Base-by-base conservation (phyloP, 192 early-diverging fungal species). In the Glomus cerebriforme region DNA sequence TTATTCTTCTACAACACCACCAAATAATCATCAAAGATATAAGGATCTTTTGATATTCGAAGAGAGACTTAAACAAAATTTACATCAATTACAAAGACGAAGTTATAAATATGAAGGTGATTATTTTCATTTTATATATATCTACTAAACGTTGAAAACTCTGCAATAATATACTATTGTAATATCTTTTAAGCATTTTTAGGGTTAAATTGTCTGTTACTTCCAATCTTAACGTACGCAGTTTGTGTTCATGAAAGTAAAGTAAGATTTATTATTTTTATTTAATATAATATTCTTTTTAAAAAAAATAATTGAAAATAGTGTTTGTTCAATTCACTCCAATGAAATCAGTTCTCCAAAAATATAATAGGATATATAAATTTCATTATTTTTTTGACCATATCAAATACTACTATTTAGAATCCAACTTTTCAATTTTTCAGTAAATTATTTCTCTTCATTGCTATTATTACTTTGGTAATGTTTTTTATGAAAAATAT, bases 1-100 rank as follows among this genome's bases (percentile, higher is more conserved):
- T 29, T 26, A 70, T 10, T 62, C 77, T 17, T 13, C 79, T 6
- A 47, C 75, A 49, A 66, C 80, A 7, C 49, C 72, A 7, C 31
- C 63, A 22, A 71, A 58, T 59, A 60, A 74, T 24, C 76, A 83
- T 60, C 80, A 85, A 54, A 79, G 67, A 62, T 95, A 90, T 81
- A 87, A 91, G 73, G 93, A 95, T 85, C 88, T 92, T 66, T 87
- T 93, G 45, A 92, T 93, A 59, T 95, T 95, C 81, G 93, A 95
- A 73, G 93, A 95, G 81, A 84, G 93, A 54, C 85, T 95, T 32
- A 91, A 92, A 75, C 88, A 91, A 79, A 95, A 92, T 83, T 87
- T 92, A 83, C 83, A 87, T 10, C 84, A 90, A 35, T 80, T 93
- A 58, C 85, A 87, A 75, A 88, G 88, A 73, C 87, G 92, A 54